A percentile compares a stretch with the other conserved stretches of the same genome.
phyloP scores from a whole-genome alignment of 1,284 basidiomycete genomes.

The Irpex sp. region DNA sequence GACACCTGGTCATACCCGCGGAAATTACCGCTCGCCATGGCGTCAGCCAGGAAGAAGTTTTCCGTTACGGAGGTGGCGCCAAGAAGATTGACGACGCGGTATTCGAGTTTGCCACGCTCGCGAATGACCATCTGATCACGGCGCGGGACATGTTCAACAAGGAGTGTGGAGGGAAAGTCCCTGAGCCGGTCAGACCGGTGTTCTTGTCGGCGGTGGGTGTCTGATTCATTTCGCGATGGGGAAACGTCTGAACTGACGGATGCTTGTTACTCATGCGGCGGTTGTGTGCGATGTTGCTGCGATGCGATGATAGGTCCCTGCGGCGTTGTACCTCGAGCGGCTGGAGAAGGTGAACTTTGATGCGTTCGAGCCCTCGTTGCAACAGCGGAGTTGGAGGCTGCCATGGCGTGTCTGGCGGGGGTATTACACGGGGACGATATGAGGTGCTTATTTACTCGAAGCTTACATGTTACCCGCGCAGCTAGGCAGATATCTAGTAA shows the following conservation, averaged over 20 bases:
- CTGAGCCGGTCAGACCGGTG: slow-evolving; percentile 63
- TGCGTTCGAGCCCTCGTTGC: slow-evolving; percentile 69
- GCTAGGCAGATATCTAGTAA: not conserved
- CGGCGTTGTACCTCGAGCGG: slow-evolving; percentile 65
- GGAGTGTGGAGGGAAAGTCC: slow-evolving; percentile 54
- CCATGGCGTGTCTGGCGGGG: slow-evolving; percentile 83
- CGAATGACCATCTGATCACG: slow-evolving; percentile 87
- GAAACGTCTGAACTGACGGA: slow-evolving; percentile 1
- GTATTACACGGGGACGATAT: slow-evolving; percentile 58
- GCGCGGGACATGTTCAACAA: slow-evolving; percentile 70
- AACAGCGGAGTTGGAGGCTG: slow-evolving; percentile 77
- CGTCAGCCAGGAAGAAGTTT: slow-evolving; percentile 84
- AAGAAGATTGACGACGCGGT: slow-evolving; percentile 69
- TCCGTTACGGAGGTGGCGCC: slow-evolving; percentile 63
- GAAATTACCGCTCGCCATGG: slow-evolving; percentile 79
- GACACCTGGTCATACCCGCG: slow-evolving; percentile 76
- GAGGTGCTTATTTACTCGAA: slow-evolving; percentile 15
- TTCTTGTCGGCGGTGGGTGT: slow-evolving; percentile 73
- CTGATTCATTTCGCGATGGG: slow-evolving; percentile 8
- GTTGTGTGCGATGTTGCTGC: not conserved
- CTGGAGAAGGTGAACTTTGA: slow-evolving; percentile 82
- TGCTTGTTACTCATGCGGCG: not conserved
- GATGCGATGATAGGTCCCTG: slow-evolving; percentile 53
- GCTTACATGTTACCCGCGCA: not conserved
- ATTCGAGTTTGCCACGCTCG: slow-evolving; percentile 85